A percentile compares a stretch with the other conserved stretches of the same genome.
phyloP scores from a whole-genome alignment of 1,139 yeast genomes.

The Candida sp. region DNA sequence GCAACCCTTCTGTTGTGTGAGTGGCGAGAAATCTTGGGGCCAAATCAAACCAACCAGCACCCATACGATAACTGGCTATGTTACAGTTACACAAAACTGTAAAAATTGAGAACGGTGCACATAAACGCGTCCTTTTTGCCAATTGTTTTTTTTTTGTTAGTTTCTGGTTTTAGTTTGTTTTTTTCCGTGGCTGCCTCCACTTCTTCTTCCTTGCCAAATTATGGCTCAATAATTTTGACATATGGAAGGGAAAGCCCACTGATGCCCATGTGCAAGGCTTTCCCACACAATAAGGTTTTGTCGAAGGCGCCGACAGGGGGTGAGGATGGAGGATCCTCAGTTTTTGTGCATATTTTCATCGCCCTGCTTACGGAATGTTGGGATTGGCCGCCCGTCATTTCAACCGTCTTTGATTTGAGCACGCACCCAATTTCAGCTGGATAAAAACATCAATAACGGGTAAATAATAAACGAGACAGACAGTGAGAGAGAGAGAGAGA shows the following conservation, averaged over 20 bases:
- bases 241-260: not conserved
- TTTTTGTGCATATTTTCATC: too few species aligned
- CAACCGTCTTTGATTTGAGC: too few species aligned
- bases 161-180: not conserved
- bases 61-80: too few species aligned
- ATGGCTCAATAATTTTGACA: too few species aligned
- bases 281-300: not conserved
- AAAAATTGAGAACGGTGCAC: too few species aligned
- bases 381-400: too few species aligned
- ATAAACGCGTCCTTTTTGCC: conserved; percentile 1
- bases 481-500: too few species aligned
- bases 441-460: not conserved
- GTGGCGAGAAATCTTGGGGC: not conserved
- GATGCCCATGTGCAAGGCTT: conserved; percentile 1
- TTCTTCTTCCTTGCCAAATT: too few species aligned
- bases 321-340: not conserved
- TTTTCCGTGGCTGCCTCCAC: not conserved
- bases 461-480: not conserved
- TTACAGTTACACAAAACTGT: conserved; percentile 24
- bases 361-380: conserved; percentile 3
- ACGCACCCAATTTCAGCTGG: not conserved
- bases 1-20: conserved; percentile 72
- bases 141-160: too few species aligned
- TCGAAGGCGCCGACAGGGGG: not conserved
- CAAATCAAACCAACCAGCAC: not conserved